Percentiles rank a stretch among this genome's conserved stretches.
These are phyloP conservation scores for Phanerodontia chrysosporium DNA, from an alignment of 768 basidiomycete species.

Conservation along the genomic window DNA sequence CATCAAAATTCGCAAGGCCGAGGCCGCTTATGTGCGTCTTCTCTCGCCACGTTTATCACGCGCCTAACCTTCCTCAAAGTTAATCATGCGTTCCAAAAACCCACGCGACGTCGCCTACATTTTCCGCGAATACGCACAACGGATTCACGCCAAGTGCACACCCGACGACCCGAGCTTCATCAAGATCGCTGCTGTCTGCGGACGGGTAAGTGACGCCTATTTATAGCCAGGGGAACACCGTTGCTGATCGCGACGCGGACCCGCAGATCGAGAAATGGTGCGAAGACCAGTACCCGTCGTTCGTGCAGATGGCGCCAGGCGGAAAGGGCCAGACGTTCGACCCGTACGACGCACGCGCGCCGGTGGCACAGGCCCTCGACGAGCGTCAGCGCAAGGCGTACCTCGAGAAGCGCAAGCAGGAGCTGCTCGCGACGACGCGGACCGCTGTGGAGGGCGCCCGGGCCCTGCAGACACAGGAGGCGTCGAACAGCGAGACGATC, in stretches of 20 bases:
- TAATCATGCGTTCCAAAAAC: slow-evolving; percentile 91
- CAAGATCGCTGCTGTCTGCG: slow-evolving; percentile 75
- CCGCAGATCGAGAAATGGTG: slow-evolving; percentile 87
- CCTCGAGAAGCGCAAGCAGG: slow-evolving; percentile 17
- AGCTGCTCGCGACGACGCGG: background rate
- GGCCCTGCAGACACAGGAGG: background rate
- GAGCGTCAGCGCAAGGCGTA: slow-evolving; percentile 32
- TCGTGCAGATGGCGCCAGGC: slow-evolving; percentile 45
- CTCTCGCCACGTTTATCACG: background rate
- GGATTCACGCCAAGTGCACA: slow-evolving; percentile 76
- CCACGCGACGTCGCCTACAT: slow-evolving; percentile 86
- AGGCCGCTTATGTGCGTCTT: slow-evolving; percentile 69
- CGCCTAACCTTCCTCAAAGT: slow-evolving; percentile 35
- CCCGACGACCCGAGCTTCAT: slow-evolving; percentile 87
- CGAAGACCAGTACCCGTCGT: slow-evolving; percentile 91
- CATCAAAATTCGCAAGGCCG: slow-evolving; percentile 92
- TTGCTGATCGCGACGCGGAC: background rate
- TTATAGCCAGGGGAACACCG: background rate
- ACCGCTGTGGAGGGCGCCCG: background rate
- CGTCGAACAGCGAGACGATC: slow-evolving; percentile 12
- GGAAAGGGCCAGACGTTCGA: slow-evolving; percentile 31
- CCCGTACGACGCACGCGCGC: slow-evolving; percentile 52
- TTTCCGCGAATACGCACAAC: slow-evolving; percentile 77
- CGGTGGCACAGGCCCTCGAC: slow-evolving; percentile 42
- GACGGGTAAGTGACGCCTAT: slow-evolving; percentile 51